phyloP scores from a whole-genome alignment of 208 protist species.

The Perkinsela sp. region DNA sequence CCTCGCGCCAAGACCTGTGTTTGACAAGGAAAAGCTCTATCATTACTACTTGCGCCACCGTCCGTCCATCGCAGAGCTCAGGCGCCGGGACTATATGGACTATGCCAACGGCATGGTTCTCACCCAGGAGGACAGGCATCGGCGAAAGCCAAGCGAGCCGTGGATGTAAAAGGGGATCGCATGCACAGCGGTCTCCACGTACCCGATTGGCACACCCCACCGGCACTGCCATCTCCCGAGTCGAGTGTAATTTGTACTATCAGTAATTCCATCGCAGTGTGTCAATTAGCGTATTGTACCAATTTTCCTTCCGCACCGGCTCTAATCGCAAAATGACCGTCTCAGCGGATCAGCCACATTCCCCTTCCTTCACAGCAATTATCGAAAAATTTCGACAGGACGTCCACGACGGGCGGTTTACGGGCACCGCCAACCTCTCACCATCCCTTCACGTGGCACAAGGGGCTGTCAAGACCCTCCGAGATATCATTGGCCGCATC shows the following conservation, averaged over 20 bases:
- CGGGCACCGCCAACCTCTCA: background rate
- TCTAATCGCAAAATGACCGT: too few species aligned
- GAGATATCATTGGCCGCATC: background rate
- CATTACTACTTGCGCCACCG: conserved; percentile 53
- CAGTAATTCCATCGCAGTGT: too few species aligned
- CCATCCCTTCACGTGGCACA: background rate
- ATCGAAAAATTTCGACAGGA: background rate
- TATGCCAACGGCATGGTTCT: conserved; percentile 57
- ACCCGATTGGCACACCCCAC: too few species aligned
- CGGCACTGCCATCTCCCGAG: too few species aligned
- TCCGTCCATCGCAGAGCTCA: conserved; percentile 17
- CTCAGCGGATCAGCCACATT: too few species aligned
- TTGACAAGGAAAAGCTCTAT: conserved; percentile 63
- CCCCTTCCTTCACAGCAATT: background rate
- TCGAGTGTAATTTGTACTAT: too few species aligned
- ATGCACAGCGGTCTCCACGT: too few species aligned
- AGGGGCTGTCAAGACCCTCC: background rate
- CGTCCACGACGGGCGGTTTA: background rate
- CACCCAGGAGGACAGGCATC: conserved; percentile 26
- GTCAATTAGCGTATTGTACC: too few species aligned
- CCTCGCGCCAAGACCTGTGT: conserved; percentile 58
- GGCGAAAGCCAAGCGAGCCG: conserved; percentile 31
- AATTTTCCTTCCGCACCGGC: too few species aligned
- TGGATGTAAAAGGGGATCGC: too few species aligned
- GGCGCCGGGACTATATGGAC: conserved; percentile 36